Base-by-base conservation (phyloP, 257 asterid species). In the Solanum pimpinellifolium region DNA sequence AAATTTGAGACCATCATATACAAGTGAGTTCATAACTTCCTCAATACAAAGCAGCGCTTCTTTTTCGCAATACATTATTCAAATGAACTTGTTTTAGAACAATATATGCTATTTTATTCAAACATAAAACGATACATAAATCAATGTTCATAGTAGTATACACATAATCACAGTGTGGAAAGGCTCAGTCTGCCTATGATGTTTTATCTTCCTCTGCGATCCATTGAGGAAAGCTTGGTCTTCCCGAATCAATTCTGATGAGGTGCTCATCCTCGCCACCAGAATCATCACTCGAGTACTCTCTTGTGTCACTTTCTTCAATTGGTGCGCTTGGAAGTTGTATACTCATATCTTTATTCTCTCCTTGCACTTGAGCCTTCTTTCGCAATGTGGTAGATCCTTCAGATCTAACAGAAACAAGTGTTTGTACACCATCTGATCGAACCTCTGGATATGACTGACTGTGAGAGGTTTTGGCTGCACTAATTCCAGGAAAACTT, bases 241-340 rank as follows among this genome's bases (percentile, higher is more conserved):
- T 97, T 11, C 94, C 98, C 3, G 99, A 92, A 86, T 95, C 97
- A 78, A 97, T 96, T 88, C 97, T 93, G 13, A 97, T 74, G 8
- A 97, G 88, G 72, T 92, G 95, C 49, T 95, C 98, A 35, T 95
- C 98, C 91, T 97, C 98, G 25, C 91, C 86, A 56, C 97, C 98
- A 31, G 99, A 96, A 70, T 97, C 99, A 85, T 95, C 98, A 75
- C 98, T 95, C 14, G 94, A 92, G 60, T 94, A 92, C 10, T 88
- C 96, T 90, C 89, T 73, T 59, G 84, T 82, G 8, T 10, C 90
- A 83, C 78, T 91, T 88, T 89, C 91, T 42, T 86, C 86, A 42
- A 33, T 83, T n/a, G 52, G 85, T 27, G 70, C n/a, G 25, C 86
- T 90, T 60, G 89, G 88, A 66, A 66, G 11, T n/a, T 68, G 91